Evolutionary conservation across 2,329 filamentous ascomycete species (phyloP), one percentile per base, ranked within the genome.

Genomic region (Sporothrix curviconia): DNA sequence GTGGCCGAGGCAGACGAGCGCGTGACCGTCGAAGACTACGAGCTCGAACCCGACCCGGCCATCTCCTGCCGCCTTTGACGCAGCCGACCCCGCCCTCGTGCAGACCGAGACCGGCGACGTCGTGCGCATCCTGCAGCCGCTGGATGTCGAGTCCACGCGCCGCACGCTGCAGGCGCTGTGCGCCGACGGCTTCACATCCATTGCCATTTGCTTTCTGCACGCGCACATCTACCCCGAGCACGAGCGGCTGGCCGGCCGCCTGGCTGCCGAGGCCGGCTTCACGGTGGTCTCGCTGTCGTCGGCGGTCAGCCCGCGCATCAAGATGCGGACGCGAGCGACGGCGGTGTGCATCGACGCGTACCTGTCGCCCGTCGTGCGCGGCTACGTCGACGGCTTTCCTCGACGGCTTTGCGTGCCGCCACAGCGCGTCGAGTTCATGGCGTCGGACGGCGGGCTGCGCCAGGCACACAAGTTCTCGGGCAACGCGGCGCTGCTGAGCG

Each of bases 1-100:
- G 90, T 96, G 0, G 76, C 96, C 14, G 92, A 96, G 74, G 79
- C 96, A 39, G 87, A 94, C 59, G 92, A 96, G 77, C 78, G 92
- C 36, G 90, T 96, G 3, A 96, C 91, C 0, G 74, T 96, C 14
- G 90, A 96, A 68, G 90, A 34, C 50, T 34, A 49, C n/a, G 57
- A n/a, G n/a, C n/a, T 46, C 30, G 39, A 59, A 30, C 54, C 55
- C 15, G 17, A 17, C 15, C 39, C 17, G 15, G 8, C 17, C 15
- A 17, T 4, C 11, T n/a, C 40, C 19, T 25, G 42, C 8, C n/a
- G 39, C 50, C 28, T 14, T 44, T n/a, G 25, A 56, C 25, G 39
- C 14, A 6, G 19, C 37, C 8, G 61, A 62, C 11, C 67, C 78
- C 36, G 73, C 76, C 3, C 15, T 59, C 9, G 37, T 25, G 1